These are phyloP conservation scores for Didymosphaeria variabile DNA, from an alignment of 2,329 filamentous ascomycete genomes.

Conservation along the genomic window DNA sequence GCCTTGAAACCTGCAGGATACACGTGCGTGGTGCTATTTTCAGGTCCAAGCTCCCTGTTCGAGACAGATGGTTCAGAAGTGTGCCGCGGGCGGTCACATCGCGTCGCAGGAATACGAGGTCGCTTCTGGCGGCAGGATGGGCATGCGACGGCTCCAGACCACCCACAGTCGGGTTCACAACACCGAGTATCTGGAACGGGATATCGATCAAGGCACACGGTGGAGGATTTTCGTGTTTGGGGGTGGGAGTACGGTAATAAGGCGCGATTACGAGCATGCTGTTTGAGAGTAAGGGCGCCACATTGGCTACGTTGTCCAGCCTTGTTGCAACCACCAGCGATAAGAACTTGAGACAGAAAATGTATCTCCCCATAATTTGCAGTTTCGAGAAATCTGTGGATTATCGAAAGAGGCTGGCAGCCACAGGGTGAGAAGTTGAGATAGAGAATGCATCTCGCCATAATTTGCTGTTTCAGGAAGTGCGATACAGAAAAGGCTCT, in stretches of 20 bases:
- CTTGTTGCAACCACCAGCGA: slow-evolving; percentile 2
- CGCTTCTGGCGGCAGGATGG: background rate
- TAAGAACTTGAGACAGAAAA: background rate
- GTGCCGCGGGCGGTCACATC: background rate
- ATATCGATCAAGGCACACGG: slow-evolving; percentile 8
- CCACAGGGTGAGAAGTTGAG: background rate
- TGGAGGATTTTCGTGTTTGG: background rate
- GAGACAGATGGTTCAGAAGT: background rate
- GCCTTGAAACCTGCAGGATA: background rate
- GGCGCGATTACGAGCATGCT: background rate
- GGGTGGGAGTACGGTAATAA: background rate
- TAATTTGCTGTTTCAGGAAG: no score
- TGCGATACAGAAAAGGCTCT: no score
- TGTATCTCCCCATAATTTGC: background rate
- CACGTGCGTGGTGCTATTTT: background rate
- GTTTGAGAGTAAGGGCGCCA: background rate
- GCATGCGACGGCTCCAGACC: background rate
- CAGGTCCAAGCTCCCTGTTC: background rate
- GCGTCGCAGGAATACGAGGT: background rate
- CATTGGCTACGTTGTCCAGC: background rate
- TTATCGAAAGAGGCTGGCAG: background rate
- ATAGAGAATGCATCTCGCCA: no score
- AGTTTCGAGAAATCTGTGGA: background rate
- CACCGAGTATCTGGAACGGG: background rate
- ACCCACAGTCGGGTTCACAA: background rate